Evolutionary conservation across 2,329 filamentous ascomycete genomes (phyloP), one percentile per base, ranked within the genome.

Genomic region (Dactylellina cionopaga): DNA sequence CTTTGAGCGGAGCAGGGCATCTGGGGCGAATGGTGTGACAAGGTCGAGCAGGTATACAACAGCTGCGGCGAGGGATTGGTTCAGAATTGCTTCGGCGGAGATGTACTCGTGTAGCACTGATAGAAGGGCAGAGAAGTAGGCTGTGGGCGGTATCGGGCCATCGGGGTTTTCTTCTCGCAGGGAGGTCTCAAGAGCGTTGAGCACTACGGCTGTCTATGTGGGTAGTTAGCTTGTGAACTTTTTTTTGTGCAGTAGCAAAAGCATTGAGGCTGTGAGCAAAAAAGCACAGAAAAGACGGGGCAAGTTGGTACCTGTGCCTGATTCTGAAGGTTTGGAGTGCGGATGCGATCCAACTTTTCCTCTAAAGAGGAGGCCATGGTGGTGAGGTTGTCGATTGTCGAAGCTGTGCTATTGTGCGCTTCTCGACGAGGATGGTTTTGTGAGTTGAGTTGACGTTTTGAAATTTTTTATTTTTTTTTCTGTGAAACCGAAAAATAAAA

Each of bases 301-400:
- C n/a, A n/a, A 62, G 59, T 74, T 75, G 60, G 41, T 83, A 95
- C 92, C 86, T 93, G 92, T 81, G 96, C 89, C 83, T 97, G 93
- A 80, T 91, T 96, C 82, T 98, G 92, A 78, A 97, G 88, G 82
- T 96, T 96, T 64, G 95, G 95, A 80, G 91, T 95, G 82, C 95
- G 91, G 81, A 98, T 97, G 87, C 96, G 97, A 83, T 94, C 91
- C 80, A 99, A 88, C 85, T 92, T 96, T 84, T 96, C 94, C 80
- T 90, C 88, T 79, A 98, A 55, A 83, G n/a, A n/a, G 81, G 88
- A 87, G 83, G 81, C 80, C 83, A 84, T 84, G 24, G 7, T 64
- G 59, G 66, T 35, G 66, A 37, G 52, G 43, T 44, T 24, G 31
- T 62, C 51, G 65, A 63, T 15, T 25, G n/a, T n/a, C n/a, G n/a